Evolutionary conservation across 169 alveolate species (phyloP).

Genomic region (Cryptosporidium felis): DNA sequence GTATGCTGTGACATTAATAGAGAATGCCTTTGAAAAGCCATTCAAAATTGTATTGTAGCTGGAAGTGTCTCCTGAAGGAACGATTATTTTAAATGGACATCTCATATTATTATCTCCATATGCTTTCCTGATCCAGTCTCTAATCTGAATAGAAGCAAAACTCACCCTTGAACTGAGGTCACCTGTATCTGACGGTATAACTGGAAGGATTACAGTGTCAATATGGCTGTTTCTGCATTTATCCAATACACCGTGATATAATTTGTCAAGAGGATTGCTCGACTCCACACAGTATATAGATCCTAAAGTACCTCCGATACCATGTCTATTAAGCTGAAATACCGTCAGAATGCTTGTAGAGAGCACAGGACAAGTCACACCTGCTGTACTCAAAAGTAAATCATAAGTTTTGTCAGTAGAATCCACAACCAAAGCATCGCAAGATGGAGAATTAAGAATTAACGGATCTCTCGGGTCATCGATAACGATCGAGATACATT

Average conservation of each 20-base stretch:
- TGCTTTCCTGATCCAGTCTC: slow-evolving; percentile 12
- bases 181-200: background rate
- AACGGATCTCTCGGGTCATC: background rate
- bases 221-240: background rate
- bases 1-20: background rate
- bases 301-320: background rate
- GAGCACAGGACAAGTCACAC: slow-evolving; percentile 20
- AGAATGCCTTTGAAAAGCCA: slow-evolving; percentile 30
- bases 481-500: slow-evolving; percentile 8
- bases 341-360: background rate
- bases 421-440: slow-evolving; percentile 57
- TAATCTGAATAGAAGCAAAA: slow-evolving; percentile 4
- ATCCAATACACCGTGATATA: slow-evolving; percentile 13
- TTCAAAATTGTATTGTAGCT: background rate
- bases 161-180: background rate
- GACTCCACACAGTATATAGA: slow-evolving; percentile 48
- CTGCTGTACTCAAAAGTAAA: background rate
- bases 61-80: background rate
- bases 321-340: background rate
- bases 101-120: slow-evolving; percentile 8
- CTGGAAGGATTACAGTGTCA: background rate
- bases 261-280: background rate
- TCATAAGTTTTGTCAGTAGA: background rate
- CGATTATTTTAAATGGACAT: slow-evolving; percentile 37
- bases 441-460: background rate